These are phyloP conservation scores for Colletotrichum brevisporum DNA, from an alignment of 2,329 filamentous ascomycete species.

Conservation along the genomic window DNA sequence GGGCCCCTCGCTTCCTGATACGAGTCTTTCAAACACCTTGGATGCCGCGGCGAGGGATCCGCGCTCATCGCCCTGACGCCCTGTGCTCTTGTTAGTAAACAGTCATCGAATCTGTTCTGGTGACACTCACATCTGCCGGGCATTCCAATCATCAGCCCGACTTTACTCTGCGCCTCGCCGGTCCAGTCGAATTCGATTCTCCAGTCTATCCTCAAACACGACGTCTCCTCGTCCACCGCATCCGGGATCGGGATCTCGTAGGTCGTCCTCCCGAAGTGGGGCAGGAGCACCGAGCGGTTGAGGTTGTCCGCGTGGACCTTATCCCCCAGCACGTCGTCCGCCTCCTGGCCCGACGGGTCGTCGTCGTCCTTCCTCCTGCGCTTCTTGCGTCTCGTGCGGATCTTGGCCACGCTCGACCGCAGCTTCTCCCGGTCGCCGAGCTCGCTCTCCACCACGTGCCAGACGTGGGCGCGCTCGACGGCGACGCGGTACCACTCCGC, in stretches of 20 bases:
- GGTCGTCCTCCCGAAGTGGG: slow-evolving; percentile 67
- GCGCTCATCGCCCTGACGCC: slow-evolving; percentile 71
- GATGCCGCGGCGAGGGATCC: slow-evolving; percentile 71
- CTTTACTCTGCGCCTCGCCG: slow-evolving; percentile 74
- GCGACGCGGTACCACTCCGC: slow-evolving; percentile 76
- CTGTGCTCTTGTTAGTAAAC: slow-evolving; percentile 53
- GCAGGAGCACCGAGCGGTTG: slow-evolving; percentile 62
- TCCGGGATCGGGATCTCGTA: slow-evolving; percentile 60
- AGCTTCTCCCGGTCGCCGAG: slow-evolving; percentile 56
- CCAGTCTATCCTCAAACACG: slow-evolving; percentile 72
- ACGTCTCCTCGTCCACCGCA: slow-evolving; percentile 50
- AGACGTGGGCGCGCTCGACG: slow-evolving; percentile 72
- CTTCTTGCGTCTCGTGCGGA: slow-evolving; percentile 46
- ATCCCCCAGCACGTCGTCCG: slow-evolving; percentile 29
- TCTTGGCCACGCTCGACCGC: slow-evolving; percentile 47
- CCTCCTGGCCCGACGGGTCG: slow-evolving; percentile 42
- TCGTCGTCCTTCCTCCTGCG: slow-evolving; percentile 43
- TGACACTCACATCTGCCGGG: slow-evolving; percentile 74
- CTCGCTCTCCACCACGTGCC: slow-evolving; percentile 67
- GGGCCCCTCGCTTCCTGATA: slow-evolving; percentile 68
- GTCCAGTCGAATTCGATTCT: slow-evolving; percentile 79
- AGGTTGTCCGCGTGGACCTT: slow-evolving; percentile 5
- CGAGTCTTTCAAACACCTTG: slow-evolving; percentile 71
- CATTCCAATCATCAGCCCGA: slow-evolving; percentile 68
- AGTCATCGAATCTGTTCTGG: no score